Evolutionary conservation across 2,329 filamentous ascomycete genomes (phyloP).

Genomic region (Claviceps sp.): DNA sequence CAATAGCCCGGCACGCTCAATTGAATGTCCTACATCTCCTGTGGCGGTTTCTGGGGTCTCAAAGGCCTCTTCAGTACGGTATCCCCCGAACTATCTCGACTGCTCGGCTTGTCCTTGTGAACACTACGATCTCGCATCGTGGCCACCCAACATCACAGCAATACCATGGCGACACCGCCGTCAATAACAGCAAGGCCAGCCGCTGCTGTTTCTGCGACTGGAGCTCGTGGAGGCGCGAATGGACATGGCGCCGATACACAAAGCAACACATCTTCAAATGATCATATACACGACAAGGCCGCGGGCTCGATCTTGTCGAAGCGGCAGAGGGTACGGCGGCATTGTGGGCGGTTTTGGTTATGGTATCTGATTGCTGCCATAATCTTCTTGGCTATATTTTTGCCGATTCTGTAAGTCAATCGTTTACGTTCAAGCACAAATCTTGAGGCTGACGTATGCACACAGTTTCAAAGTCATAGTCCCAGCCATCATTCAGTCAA

Average conservation of each 20-base stretch:
- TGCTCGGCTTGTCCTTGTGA: neutral
- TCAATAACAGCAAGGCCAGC: neutral
- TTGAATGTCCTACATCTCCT: neutral
- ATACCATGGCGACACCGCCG: neutral
- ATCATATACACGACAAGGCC: slow-evolving; percentile 5
- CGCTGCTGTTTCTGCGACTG: neutral
- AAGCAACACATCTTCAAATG: slow-evolving; percentile 1
- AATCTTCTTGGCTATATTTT: slow-evolving; percentile 28
- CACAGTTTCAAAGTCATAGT: slow-evolving; percentile 31
- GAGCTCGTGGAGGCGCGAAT: slow-evolving; percentile 1
- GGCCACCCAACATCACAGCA: neutral
- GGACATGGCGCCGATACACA: neutral
- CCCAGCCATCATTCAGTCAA: slow-evolving; percentile 30
- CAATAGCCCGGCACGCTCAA: neutral
- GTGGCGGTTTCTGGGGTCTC: neutral
- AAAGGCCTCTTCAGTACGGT: neutral
- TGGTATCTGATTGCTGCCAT: slow-evolving; percentile 28
- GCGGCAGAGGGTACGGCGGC: slow-evolving; percentile 24
- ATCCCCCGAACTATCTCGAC: neutral
- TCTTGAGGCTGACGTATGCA: neutral
- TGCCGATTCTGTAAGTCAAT: slow-evolving; percentile 30
- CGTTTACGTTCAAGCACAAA: neutral
- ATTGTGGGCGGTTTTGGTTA: slow-evolving; percentile 29
- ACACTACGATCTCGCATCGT: neutral
- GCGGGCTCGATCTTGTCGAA: slow-evolving; percentile 8